Evolutionary conservation across 2,329 filamentous ascomycete genomes (phyloP).

Genomic region (Aspergillus bombycis): DNA sequence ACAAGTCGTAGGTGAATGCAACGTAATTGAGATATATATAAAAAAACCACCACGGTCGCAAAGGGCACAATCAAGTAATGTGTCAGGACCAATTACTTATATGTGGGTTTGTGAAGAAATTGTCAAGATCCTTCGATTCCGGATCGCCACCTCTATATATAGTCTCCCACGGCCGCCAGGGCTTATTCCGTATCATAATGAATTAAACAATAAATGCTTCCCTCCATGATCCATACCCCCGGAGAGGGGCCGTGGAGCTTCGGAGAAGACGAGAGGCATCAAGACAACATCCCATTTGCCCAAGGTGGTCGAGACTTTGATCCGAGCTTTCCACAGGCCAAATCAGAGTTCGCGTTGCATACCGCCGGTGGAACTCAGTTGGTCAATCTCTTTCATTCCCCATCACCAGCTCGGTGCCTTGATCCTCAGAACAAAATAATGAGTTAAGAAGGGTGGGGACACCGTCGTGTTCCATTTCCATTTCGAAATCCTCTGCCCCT

Average conservation of each 20-base stretch:
- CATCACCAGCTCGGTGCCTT: not conserved
- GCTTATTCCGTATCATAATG: not conserved
- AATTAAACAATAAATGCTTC: not conserved
- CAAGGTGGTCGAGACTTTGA: not conserved
- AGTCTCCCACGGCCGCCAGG: not conserved
- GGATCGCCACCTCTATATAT: constrained; percentile 5
- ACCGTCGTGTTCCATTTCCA: not conserved
- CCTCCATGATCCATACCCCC: constrained; percentile 2
- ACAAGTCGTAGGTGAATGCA: too few relatives aligned
- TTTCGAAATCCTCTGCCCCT: not conserved
- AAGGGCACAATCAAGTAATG: not conserved
- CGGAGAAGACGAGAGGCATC: not conserved
- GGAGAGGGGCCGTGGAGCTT: constrained; percentile 3
- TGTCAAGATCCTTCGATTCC: not conserved
- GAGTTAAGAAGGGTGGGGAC: not conserved
- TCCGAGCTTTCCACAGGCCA: constrained; percentile 1
- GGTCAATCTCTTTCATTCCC: not conserved
- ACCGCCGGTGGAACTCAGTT: constrained; percentile 1
- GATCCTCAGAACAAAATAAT: not conserved
- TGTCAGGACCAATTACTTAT: not conserved
- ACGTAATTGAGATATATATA: not conserved
- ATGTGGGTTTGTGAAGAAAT: not conserved
- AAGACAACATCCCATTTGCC: not conserved
- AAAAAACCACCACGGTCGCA: not conserved
- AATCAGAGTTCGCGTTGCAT: not conserved